Evolutionary conservation across 208 protist species (phyloP).

Genomic region (Trypanosoma boissoni): DNA sequence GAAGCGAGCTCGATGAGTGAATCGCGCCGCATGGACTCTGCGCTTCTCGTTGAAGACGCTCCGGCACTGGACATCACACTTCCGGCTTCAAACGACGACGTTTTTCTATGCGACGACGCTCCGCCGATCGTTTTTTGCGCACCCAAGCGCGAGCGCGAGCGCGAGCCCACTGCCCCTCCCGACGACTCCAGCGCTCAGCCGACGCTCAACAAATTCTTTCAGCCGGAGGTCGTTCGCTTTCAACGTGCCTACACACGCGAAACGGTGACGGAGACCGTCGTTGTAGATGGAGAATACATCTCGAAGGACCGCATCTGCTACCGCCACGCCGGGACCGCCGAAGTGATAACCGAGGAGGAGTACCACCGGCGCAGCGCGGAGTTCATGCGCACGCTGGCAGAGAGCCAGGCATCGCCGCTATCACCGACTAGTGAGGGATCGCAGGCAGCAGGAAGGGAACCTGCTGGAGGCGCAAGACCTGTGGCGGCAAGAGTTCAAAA

Average conservation of each 20-base stretch:
- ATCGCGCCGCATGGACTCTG: neutral
- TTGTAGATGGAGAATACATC: conserved; percentile 68
- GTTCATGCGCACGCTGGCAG: conserved; percentile 12
- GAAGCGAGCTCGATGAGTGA: neutral
- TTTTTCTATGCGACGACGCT: conserved; percentile 77
- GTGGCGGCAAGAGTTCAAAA: conserved; percentile 9
- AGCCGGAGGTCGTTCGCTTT: conserved; percentile 49
- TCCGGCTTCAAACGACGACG: conserved; percentile 60
- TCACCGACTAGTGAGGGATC: neutral
- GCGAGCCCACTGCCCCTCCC: neutral
- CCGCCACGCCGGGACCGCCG: conserved; percentile 32
- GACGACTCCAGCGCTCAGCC: conserved; percentile 22
- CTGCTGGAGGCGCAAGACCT: conserved; percentile 1
- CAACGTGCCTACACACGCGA: conserved; percentile 65
- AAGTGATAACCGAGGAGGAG: conserved; percentile 66
- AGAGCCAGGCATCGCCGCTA: neutral
- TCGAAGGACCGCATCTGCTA: conserved; percentile 59
- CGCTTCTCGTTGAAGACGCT: conserved; percentile 27
- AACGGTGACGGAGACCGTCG: conserved; percentile 50
- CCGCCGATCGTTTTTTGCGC: conserved; percentile 62
- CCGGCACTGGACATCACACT: conserved; percentile 42
- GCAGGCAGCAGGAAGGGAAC: neutral
- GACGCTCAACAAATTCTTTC: conserved; percentile 63
- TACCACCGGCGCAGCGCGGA: conserved; percentile 45
- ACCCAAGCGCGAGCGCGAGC: conserved; percentile 11